Percentiles rank a stretch among this genome's conserved stretches.
Conservation (phyloP, 2,329 filamentous ascomycete genomes). For the Gnomoniopsis smithogilvyi region DNA sequence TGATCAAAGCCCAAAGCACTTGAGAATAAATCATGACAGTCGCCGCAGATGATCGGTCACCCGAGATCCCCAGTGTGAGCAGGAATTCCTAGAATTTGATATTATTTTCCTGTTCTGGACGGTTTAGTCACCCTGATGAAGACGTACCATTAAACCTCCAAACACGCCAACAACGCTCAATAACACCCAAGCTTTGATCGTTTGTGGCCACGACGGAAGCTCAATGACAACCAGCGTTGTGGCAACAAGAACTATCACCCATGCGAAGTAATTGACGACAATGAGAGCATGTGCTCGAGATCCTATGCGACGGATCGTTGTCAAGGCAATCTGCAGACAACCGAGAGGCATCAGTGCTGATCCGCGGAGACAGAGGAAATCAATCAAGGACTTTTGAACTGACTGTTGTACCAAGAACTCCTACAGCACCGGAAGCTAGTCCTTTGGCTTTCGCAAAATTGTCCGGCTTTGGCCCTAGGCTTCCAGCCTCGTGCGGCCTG, state of each 20-base stretch:
- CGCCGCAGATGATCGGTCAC: conserved; percentile 62
- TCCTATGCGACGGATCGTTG: conserved; percentile 21
- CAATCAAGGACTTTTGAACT: neutral
- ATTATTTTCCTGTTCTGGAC: neutral
- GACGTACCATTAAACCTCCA: conserved; percentile 65
- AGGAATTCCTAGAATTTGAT: conserved; percentile 60
- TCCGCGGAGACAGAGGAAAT: no score
- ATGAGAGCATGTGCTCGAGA: conserved; percentile 10
- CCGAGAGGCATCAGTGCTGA: neutral
- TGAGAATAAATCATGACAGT: conserved; percentile 58
- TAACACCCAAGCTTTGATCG: conserved; percentile 59
- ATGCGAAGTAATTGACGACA: conserved; percentile 14
- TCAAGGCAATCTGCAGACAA: conserved; percentile 15
- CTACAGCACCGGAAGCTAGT: conserved; percentile 3
- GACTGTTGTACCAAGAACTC: conserved; percentile 8
- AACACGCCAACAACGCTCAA: conserved; percentile 66
- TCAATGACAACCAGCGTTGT: conserved; percentile 25
- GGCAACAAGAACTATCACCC: conserved; percentile 9
- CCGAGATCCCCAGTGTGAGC: conserved; percentile 71
- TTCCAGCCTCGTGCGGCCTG: conserved; percentile 24
- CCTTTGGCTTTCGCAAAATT: conserved; percentile 1
- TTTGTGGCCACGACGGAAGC: conserved; percentile 41
- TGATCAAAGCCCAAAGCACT: conserved; percentile 48
- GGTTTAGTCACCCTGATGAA: neutral
- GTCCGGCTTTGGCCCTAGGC: conserved; percentile 38